Evolutionary conservation across 1,139 yeast species (phyloP).

Genomic region (Kodamaea suecica): DNA sequence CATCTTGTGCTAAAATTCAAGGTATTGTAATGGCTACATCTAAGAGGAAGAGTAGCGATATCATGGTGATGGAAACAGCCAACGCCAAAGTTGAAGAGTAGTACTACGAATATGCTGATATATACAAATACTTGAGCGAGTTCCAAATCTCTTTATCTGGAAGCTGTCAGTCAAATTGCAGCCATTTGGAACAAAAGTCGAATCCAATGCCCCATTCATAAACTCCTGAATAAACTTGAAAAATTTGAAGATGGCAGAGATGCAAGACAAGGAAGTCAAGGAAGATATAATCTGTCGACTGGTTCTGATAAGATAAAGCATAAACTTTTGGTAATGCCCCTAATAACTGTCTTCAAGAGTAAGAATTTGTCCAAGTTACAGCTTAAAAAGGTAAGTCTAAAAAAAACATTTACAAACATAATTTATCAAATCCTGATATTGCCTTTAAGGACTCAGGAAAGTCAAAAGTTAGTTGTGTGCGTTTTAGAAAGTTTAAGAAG

Average conservation of each 20-base stretch:
- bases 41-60: not conserved
- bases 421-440: conserved; percentile 15
- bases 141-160: conserved; percentile 16
- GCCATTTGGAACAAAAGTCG: not conserved
- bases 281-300: conserved; percentile 8
- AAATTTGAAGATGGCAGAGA: too few species aligned
- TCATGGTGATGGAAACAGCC: not conserved
- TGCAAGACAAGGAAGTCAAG: not conserved
- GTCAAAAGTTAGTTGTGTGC: conserved; percentile 22
- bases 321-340: conserved; percentile 8
- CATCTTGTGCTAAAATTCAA: too few species aligned
- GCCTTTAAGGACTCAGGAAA: conserved; percentile 15
- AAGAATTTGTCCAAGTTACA: conserved; percentile 18
- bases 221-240: too few species aligned
- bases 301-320: conserved; percentile 6
- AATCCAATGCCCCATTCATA: too few species aligned
- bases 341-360: conserved; percentile 23
- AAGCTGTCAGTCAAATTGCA: not conserved
- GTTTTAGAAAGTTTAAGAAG: conserved; percentile 26
- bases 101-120: conserved; percentile 14
- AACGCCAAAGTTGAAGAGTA: conserved; percentile 5
- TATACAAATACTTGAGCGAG: conserved; percentile 15
- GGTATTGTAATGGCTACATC: not conserved
- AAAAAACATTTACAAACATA: conserved; percentile 21
- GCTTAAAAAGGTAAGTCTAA: conserved; percentile 6